These are phyloP conservation scores for Hemileia vastatrix DNA, from an alignment of 1,284 basidiomycete species.

Conservation along the genomic window DNA sequence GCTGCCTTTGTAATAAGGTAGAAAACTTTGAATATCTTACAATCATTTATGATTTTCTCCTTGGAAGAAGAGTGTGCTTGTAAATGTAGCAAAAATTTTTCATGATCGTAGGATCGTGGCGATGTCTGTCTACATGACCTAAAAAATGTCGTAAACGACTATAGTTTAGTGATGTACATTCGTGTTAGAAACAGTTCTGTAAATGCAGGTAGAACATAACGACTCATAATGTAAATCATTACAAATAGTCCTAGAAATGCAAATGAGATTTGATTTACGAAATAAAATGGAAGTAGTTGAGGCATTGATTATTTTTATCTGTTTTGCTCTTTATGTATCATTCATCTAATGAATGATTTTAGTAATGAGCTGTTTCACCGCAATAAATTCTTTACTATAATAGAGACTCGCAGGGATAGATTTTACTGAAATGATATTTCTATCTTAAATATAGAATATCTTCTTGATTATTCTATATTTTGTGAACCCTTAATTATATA, in stretches of 20 bases:
- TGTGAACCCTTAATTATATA: constrained; percentile 9
- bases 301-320: constrained; percentile 29
- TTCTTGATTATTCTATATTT: constrained; percentile 15
- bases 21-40: constrained; percentile 15
- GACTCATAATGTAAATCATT: constrained; percentile 36
- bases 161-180: constrained; percentile 33
- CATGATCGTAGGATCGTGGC: too few species aligned
- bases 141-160: too few species aligned
- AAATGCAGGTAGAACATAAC: constrained; percentile 37
- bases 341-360: constrained; percentile 23
- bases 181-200: constrained; percentile 34
- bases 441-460: constrained; percentile 3
- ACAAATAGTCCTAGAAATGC: constrained; percentile 33
- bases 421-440: constrained; percentile 7
- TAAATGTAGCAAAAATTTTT: constrained; percentile 4
- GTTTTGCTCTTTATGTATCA: background rate
- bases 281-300: constrained; percentile 42
- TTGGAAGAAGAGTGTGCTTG: background rate
- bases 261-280: constrained; percentile 38
- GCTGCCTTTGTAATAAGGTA: constrained; percentile 5
- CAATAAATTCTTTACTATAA: constrained; percentile 19
- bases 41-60: constrained; percentile 23
- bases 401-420: too few species aligned
- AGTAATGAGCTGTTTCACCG: constrained; percentile 15
- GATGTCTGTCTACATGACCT: too few species aligned